These are phyloP conservation scores for Coemansia sp. DNA, from an alignment of 192 early-diverging fungal genomes.

Conservation along the genomic window DNA sequence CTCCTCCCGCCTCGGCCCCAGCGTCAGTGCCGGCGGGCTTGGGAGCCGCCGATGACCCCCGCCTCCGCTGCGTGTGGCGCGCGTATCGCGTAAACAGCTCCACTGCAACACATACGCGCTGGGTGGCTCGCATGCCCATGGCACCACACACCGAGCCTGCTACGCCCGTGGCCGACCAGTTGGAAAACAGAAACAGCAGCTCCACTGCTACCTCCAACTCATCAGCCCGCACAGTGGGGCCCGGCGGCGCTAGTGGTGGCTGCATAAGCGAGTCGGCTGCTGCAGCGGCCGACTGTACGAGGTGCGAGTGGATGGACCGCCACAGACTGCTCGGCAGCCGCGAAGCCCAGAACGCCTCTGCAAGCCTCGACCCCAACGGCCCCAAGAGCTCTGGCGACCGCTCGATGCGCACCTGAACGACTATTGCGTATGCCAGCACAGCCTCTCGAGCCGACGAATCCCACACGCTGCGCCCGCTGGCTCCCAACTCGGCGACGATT, in stretches of 20 bases:
- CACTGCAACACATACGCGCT: constrained; percentile 26
- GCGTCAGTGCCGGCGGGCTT: background rate
- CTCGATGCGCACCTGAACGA: constrained; percentile 30
- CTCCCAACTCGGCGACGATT: background rate
- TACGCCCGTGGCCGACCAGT: constrained; percentile 7
- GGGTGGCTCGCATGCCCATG: constrained; percentile 9
- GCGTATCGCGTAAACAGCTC: constrained; percentile 35
- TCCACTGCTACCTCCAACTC: constrained; percentile 43
- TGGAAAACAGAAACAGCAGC: constrained; percentile 33
- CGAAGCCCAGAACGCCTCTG: constrained; percentile 22
- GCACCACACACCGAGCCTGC: background rate
- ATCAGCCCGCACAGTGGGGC: background rate
- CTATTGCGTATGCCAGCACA: constrained; percentile 31
- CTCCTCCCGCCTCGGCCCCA: background rate
- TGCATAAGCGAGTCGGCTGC: background rate
- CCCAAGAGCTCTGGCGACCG: background rate
- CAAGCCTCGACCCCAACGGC: constrained; percentile 11
- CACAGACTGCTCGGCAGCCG: constrained; percentile 19
- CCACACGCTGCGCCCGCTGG: constrained; percentile 5
- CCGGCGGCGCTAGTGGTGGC: background rate
- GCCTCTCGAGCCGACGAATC: constrained; percentile 17
- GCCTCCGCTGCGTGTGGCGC: constrained; percentile 6
- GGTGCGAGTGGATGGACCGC: constrained; percentile 11
- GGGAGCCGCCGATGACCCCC: background rate
- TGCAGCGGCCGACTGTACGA: background rate